These are phyloP conservation scores for Oryza officinalis DNA, from an alignment of 176 grass and related monocot genomes.

Conservation along the genomic window DNA sequence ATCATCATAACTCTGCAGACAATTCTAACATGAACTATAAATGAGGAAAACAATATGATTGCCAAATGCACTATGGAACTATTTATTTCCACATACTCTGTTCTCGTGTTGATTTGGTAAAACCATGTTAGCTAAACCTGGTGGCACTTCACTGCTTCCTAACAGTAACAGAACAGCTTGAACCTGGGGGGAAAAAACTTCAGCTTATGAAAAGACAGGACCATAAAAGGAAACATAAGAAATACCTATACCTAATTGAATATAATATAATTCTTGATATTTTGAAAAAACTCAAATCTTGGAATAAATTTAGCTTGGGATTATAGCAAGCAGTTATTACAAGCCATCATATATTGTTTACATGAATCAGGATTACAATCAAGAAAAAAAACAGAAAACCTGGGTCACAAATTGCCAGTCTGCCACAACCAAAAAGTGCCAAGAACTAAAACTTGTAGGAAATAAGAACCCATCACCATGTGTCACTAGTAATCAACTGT, in stretches of 20 bases:
- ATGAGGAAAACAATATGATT: neutral
- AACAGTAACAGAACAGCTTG: slow-evolving; percentile 79
- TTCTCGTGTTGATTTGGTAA: slow-evolving; percentile 58
- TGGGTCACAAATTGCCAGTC: slow-evolving; percentile 12
- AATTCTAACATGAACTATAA: slow-evolving; percentile 33
- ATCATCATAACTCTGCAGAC: slow-evolving; percentile 74
- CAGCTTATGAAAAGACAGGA: slow-evolving; percentile 10
- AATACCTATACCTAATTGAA: slow-evolving; percentile 1
- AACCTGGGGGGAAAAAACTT: slow-evolving; percentile 57
- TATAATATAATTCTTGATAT: neutral
- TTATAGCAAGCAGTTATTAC: neutral
- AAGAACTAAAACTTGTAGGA: neutral
- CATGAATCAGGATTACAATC: neutral
- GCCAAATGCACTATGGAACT: neutral
- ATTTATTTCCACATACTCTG: slow-evolving; percentile 39
- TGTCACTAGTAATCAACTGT: no score
- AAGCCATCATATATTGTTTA: neutral
- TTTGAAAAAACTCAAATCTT: neutral
- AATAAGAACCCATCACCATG: no score
- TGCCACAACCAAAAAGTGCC: neutral
- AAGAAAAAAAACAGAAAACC: neutral
- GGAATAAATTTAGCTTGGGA: neutral
- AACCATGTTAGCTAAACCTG: slow-evolving; percentile 42
- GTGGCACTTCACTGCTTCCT: slow-evolving; percentile 69
- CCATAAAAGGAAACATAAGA: neutral